Evolutionary conservation across 805 yeast species (phyloP), one percentile per base, ranked within the genome.

Genomic region (Yamadazyma phyllophila): DNA sequence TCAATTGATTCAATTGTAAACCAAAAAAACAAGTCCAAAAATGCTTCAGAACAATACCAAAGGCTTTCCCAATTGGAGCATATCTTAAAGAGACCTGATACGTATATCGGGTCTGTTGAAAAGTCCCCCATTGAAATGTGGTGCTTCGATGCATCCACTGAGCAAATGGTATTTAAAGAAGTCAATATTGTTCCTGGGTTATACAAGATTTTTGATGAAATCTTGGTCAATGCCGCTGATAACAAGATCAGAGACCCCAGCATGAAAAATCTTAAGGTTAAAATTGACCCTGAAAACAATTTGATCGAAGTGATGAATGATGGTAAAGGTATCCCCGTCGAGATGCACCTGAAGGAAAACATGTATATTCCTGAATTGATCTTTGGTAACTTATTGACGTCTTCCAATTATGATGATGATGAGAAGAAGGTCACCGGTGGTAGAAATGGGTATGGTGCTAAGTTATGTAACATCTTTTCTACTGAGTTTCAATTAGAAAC

Each of bases 381-480:
- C 57, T 94, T 94, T 66, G 99, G 99, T 45, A 89, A 94, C 60
- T 76, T 94, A 49, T 78, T 94, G 53, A 94, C 99, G 0, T 91
- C 98, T 1, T 88, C 96, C 24, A 94, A 94, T 67, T 94, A 94
- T 64, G 96, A 94, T 63, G 99, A 94, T 63, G 81, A 92, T 52
- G 88, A 94, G 60, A 88, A 88, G 67, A 94, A 94, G 65, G 97
- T 94, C 29, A 88, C 96, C 2, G 99, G 99, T 72, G 99, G 99
- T 66, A 82, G 99, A 73, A 94, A 94, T 63, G 99, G 99, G 52
- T 94, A 83, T 62, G 99, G 99, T 67, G 99, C 99, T 40, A 94
- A 94, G 63, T 72, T 94, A 45, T 94, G 99, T 80, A 94, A 94
- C 65, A 94, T 94, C 51, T 94, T 92, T 65, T 89, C 97, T 20